Evolutionary conservation across 192 early-diverging fungal genomes (phyloP).

Genomic region (Backusella mclennaniae): DNA sequence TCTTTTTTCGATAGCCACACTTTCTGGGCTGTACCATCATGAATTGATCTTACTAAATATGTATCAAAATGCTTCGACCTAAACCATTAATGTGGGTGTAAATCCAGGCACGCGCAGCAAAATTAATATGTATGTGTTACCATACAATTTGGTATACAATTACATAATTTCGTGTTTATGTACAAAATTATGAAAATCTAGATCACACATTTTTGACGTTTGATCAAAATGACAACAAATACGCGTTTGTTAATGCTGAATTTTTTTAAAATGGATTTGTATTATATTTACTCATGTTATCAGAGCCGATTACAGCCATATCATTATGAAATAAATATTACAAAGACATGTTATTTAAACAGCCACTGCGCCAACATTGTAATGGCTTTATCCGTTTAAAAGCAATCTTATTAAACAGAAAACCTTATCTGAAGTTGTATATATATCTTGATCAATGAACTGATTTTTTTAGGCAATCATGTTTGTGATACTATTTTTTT

Average conservation of each 20-base stretch:
- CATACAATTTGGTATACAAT: neutral
- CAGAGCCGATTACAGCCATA: neutral
- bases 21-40: neutral
- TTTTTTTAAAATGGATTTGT: neutral
- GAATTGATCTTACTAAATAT: neutral
- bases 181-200: neutral
- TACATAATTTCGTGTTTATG: neutral
- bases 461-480: neutral
- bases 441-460: neutral
- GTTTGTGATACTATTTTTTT: neutral
- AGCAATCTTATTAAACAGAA: neutral
- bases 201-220: neutral
- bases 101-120: neutral
- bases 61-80: neutral
- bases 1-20: neutral
- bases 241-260: neutral
- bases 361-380: neutral
- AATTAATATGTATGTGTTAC: neutral
- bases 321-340: neutral
- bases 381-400: neutral
- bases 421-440: neutral
- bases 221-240: neutral
- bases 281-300: neutral
- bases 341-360: neutral
- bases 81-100: neutral